Evolutionary conservation across 108 stramenopile genomes (phyloP).

Genomic region (Epipyxis sp.): DNA sequence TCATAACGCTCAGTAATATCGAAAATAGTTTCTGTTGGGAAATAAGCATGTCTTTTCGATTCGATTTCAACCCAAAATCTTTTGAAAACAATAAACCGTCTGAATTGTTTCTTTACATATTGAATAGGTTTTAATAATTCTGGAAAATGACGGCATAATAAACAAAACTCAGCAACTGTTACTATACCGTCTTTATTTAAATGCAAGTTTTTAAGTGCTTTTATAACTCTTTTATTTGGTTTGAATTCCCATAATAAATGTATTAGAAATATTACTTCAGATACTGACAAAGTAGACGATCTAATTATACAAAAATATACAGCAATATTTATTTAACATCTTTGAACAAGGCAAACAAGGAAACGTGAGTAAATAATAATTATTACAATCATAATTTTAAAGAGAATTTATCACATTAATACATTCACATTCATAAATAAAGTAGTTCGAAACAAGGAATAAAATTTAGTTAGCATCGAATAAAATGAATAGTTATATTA

Average conservation of each 20-base stretch:
- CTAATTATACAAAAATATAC: not conserved
- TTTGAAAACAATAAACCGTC: not conserved
- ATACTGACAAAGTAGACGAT: not conserved
- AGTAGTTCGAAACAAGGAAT: not conserved
- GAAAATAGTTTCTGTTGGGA: too few species aligned
- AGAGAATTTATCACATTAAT: too few species aligned
- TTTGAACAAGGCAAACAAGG: not conserved
- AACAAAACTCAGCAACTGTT: not conserved
- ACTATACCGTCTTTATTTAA: not conserved
- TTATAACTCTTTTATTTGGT: not conserved
- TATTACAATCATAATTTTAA: too few species aligned
- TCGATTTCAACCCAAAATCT: not conserved
- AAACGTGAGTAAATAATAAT: too few species aligned
- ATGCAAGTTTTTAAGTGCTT: not conserved
- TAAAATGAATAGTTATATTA: not conserved
- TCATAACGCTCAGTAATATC: too few species aligned
- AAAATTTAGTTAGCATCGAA: not conserved
- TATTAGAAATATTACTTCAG: not conserved
- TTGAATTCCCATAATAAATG: conserved; percentile 22
- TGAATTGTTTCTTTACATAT: not conserved
- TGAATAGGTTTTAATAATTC: not conserved
- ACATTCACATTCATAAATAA: too few species aligned
- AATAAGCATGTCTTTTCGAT: not conserved
- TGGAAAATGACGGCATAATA: not conserved
- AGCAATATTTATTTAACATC: not conserved